Evolutionary conservation across 106 monocot species (phyloP), one percentile per base, ranked within the genome.

Genomic region (Acanthochlamys bracteata): DNA sequence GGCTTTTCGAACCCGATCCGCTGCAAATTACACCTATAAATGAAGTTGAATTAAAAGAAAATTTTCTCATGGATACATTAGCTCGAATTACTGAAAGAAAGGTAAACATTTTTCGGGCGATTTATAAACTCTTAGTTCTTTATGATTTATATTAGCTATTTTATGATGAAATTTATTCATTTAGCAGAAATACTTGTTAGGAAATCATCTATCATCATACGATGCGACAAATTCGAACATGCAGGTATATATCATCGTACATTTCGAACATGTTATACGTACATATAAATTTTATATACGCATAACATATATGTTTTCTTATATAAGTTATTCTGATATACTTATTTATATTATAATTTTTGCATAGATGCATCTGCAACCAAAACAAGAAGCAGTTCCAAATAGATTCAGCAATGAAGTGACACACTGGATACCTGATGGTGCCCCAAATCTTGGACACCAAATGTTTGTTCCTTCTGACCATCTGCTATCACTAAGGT

Each of bases 1-100:
- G 88, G 67, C 62, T 65, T 52, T 88, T 80, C 49, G 83, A 89
- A 61, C 83, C 80, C 0, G 83, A 80, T 24, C 72, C 75, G 0
- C 24, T 67, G 39, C 65, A 12, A 24, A 65, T 78, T 9, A 61
- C 74, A 41, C 78, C 85, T 8, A 53, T 76, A 55, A 55, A 17
- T 7, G 82, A 89, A 20, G 46, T 84, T 46, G 84, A 93, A 53
- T 23, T 76, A 17, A 73, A 77, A 26, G 84, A 88, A 62, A 84
- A 77, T 40, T 80, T 88, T 42, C 60, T 93, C 25, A 47, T 80
- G 56, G 82, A 82, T 25, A 53, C 79, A 6, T 67, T 88, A 55
- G 39, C 27, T 23, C 82, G 79, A 15, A 72, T 80, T 2, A 57
- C 39, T 11, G 76, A 88, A 39, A 76, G 84, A 65, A 85, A 81